phyloP scores from a whole-genome alignment of 2,329 filamentous ascomycete species.

The Microcera coccophila region DNA sequence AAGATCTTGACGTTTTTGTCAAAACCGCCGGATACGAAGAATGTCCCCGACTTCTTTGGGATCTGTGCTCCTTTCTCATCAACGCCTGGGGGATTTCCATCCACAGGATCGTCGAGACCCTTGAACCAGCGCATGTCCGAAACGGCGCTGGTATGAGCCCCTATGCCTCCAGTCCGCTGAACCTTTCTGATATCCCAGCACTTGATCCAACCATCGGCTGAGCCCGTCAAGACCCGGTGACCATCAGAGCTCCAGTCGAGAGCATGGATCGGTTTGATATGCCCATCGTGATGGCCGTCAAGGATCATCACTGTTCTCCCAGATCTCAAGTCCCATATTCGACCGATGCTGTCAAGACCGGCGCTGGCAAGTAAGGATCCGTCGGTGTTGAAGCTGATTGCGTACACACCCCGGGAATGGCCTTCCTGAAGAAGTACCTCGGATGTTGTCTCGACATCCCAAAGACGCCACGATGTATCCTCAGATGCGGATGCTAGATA shows the following conservation, averaged over 20 bases:
- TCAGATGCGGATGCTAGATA: constrained; percentile 92
- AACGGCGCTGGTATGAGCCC: constrained; percentile 86
- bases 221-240: constrained; percentile 86
- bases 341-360: constrained; percentile 90
- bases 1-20: constrained; percentile 95
- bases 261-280: constrained; percentile 87
- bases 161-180: constrained; percentile 75
- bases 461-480: constrained; percentile 94
- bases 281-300: constrained; percentile 75
- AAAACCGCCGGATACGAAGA: constrained; percentile 86
- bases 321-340: constrained; percentile 91
- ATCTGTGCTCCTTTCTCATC: constrained; percentile 62
- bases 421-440: constrained; percentile 90
- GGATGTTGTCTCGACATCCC: constrained; percentile 83
- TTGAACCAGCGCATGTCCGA: constrained; percentile 94
- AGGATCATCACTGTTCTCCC: constrained; percentile 94
- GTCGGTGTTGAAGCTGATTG: constrained; percentile 84
- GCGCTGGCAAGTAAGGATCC: constrained; percentile 86
- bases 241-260: constrained; percentile 91
- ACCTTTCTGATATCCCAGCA: constrained; percentile 97
- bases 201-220: constrained; percentile 92
- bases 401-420: constrained; percentile 89
- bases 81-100: constrained; percentile 55
- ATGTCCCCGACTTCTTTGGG: constrained; percentile 85
- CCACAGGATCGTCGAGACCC: constrained; percentile 70